A percentile compares a stretch with the other conserved stretches of the same genome.
These are phyloP conservation scores for Cairneyella variabilis DNA, from an alignment of 495 filamentous ascomycete genomes.

Conservation along the genomic window DNA sequence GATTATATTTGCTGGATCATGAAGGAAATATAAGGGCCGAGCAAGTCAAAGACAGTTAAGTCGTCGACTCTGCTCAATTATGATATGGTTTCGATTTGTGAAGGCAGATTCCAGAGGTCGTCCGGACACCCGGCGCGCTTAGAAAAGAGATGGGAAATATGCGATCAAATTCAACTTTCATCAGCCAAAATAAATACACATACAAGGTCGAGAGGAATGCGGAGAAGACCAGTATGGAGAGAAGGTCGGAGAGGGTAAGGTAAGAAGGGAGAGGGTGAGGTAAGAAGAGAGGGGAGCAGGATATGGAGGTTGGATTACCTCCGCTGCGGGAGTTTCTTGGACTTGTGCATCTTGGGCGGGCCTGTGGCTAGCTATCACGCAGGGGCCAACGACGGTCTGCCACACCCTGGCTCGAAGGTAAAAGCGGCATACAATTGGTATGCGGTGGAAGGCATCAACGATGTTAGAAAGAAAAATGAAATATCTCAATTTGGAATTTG, in stretches of 20 bases:
- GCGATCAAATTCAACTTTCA: constrained; percentile 7
- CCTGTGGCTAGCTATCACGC: too few relatives aligned
- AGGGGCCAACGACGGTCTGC: too few relatives aligned
- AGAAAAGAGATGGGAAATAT: background rate
- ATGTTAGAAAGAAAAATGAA: too few relatives aligned
- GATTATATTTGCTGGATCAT: constrained; percentile 23
- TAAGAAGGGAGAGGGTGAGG: constrained; percentile 6
- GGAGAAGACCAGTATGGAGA: background rate
- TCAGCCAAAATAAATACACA: background rate
- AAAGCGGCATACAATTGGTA: too few relatives aligned
- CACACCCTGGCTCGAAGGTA: too few relatives aligned
- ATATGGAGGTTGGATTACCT: background rate
- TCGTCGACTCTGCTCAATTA: constrained; percentile 21
- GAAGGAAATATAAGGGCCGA: background rate
- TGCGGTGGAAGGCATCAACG: too few relatives aligned
- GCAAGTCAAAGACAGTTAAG: constrained; percentile 26
- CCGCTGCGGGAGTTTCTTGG: too few relatives aligned
- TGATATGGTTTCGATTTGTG: background rate
- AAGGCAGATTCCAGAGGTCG: background rate
- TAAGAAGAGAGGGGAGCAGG: constrained; percentile 22
- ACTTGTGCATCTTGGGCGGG: too few relatives aligned
- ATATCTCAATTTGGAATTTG: too few relatives aligned
- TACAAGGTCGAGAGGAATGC: background rate
- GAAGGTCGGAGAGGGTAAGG: constrained; percentile 1
- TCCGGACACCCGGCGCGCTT: background rate